Base-by-base conservation (phyloP, 306 rosid genomes). In the Elaeagnus macrophylla region DNA sequence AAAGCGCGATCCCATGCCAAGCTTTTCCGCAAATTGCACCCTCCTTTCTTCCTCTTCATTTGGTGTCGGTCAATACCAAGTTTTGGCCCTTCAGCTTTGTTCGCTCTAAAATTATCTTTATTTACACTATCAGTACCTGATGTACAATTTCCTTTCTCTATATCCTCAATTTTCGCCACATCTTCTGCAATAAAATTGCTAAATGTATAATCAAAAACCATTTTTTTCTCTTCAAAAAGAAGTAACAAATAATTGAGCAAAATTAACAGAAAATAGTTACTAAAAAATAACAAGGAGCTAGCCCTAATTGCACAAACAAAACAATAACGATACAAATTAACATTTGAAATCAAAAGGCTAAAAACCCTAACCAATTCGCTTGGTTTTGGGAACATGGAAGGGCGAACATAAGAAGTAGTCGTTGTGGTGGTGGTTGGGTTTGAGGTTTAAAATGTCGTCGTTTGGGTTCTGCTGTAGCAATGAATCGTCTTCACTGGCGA, bases 1-100 rank as follows among this genome's bases (percentile, higher is more conserved):
- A 91, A 91, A 53, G 97, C 97, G 55, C 84, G 80, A 61, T 86
- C 75, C 97, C 97, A 91, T 9, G 95, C 97, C 38, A 91, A 75
- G 80, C 97, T 91, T 71, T 86, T 86, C 25, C 97, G 89, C 77
- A 91, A 71, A 67, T 84, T 86, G 78, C 56, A 91, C 18, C 91
- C 91, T 12, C 83, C 84, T 72, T 78, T 88, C 78, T 80, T 90
- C 79, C 77, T 77, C 72, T 85, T 91, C 96, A 83, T 86, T 69
- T 81, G 66, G 39, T 79, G 94, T 37, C 80, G 81, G 72, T 64
- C 83, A 58, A 81, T 13, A 32, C 75, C 72, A 45, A 85, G 84
- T 60, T 85, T 79, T 8, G 71, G 75, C 10, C 55, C 66, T 70
- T 83, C 89, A 38, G 19, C 57, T 40, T 71, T 81, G 55, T 59